A percentile compares a stretch with the other conserved stretches of the same genome.
These are phyloP conservation scores for Knoxdaviesia capensis DNA, from an alignment of 2,329 filamentous ascomycete species.

Conservation along the genomic window DNA sequence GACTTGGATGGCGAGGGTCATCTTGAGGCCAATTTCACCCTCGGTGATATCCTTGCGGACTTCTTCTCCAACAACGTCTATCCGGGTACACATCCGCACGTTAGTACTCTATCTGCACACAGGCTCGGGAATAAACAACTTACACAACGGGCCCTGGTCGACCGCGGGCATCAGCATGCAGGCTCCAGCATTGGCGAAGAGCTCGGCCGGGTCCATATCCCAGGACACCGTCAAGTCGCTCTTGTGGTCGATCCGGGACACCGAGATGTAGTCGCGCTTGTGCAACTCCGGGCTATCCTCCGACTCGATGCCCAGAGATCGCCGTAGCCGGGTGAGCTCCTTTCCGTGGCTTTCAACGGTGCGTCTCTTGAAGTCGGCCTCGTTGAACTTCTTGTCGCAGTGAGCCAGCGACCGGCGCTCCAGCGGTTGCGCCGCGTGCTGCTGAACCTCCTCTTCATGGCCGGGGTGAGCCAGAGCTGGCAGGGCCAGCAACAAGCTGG, in stretches of 20 bases:
- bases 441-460: background rate
- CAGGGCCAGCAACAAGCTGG: background rate
- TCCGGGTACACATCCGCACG: background rate
- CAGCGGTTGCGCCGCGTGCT: conserved; percentile 1
- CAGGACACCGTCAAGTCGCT: conserved; percentile 11
- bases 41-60: conserved; percentile 17
- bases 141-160: conserved; percentile 27
- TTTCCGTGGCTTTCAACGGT: conserved; percentile 24
- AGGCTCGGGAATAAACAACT: background rate
- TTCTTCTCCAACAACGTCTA: conserved; percentile 15
- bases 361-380: conserved; percentile 20
- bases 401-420: conserved; percentile 22
- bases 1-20: conserved; percentile 19
- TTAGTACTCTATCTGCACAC: too few species aligned
- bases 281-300: conserved; percentile 1
- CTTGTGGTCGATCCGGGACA: conserved; percentile 9
- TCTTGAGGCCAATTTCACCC: conserved; percentile 17
- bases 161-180: conserved; percentile 29
- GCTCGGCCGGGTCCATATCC: conserved; percentile 11
- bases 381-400: conserved; percentile 23
- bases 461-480: conserved; percentile 1
- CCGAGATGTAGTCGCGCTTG: conserved; percentile 1
- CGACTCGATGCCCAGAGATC: background rate
- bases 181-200: conserved; percentile 19
- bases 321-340: conserved; percentile 16